These are phyloP conservation scores for Perkinsus olseni DNA, from an alignment of 169 alveolate species.

Conservation along the genomic window DNA sequence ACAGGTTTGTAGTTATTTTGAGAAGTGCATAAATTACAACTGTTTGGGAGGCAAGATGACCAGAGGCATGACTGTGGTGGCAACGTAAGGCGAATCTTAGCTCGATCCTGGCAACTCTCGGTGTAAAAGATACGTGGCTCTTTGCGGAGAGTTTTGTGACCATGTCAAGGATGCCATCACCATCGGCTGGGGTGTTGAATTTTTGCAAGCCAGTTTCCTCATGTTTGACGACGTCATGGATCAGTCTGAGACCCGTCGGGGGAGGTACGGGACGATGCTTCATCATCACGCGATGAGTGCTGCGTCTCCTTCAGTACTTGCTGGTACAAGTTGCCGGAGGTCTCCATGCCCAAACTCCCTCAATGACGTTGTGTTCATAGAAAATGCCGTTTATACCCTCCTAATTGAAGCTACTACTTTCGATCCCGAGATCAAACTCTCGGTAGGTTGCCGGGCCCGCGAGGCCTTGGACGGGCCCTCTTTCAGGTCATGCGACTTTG, in stretches of 20 bases:
- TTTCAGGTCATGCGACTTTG: slow-evolving; percentile 10
- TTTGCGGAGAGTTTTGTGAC: not conserved
- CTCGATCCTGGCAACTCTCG: not conserved
- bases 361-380: slow-evolving; percentile 27
- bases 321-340: slow-evolving; percentile 4
- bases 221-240: slow-evolving; percentile 44
- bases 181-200: slow-evolving; percentile 40
- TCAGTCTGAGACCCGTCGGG: slow-evolving; percentile 29
- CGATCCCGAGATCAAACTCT: not conserved
- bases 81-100: not conserved
- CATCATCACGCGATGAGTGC: not conserved
- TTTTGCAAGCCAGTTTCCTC: slow-evolving; percentile 36
- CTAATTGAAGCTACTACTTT: not conserved
- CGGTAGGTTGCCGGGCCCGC: not conserved
- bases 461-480: not conserved
- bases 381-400: slow-evolving; percentile 10
- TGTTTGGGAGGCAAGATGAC: slow-evolving; percentile 42
- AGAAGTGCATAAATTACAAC: slow-evolving; percentile 19
- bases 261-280: slow-evolving; percentile 6
- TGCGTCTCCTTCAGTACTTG: not conserved
- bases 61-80: slow-evolving; percentile 32
- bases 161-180: not conserved
- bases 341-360: slow-evolving; percentile 30
- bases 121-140: not conserved
- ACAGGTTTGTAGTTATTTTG: slow-evolving; percentile 3